Evolutionary conservation across 371 early-diverging fungal species (phyloP).

Genomic region (Dinochytrium kinnereticum): DNA sequence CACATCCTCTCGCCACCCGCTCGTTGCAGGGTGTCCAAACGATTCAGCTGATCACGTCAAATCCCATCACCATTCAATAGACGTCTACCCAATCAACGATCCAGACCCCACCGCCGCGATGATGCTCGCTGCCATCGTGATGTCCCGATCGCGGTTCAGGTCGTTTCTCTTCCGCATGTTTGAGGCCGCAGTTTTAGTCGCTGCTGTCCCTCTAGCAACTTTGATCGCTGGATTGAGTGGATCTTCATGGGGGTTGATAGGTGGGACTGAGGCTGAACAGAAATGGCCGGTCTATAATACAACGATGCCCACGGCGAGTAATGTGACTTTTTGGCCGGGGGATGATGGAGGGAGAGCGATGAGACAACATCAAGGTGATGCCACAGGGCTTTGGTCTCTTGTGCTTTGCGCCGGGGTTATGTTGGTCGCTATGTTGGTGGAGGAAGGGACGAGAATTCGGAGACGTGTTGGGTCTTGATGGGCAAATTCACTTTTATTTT

Average conservation of each 20-base stretch:
- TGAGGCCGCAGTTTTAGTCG: background rate
- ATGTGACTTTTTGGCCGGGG: no score
- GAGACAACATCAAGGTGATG: background rate
- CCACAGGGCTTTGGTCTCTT: background rate
- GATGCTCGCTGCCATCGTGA: background rate
- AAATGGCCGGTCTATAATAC: background rate
- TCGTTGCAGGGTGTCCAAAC: no score
- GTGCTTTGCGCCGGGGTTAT: background rate
- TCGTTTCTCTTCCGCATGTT: background rate
- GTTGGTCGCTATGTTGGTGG: background rate
- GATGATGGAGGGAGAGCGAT: background rate
- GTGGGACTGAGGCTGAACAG: background rate
- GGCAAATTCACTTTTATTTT: no score
- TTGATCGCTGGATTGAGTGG: background rate
- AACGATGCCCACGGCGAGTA: background rate
- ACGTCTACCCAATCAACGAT: background rate
- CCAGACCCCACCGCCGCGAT: background rate
- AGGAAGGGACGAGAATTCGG: background rate
- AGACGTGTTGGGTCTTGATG: no score
- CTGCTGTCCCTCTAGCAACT: background rate
- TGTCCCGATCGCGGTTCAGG: background rate
- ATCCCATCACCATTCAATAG: no score
- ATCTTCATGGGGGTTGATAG: background rate
- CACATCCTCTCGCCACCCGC: no score
- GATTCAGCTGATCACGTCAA: no score